These are phyloP conservation scores for Lachancea dasiensis DNA, from an alignment of 805 yeast species.

Conservation along the genomic window DNA sequence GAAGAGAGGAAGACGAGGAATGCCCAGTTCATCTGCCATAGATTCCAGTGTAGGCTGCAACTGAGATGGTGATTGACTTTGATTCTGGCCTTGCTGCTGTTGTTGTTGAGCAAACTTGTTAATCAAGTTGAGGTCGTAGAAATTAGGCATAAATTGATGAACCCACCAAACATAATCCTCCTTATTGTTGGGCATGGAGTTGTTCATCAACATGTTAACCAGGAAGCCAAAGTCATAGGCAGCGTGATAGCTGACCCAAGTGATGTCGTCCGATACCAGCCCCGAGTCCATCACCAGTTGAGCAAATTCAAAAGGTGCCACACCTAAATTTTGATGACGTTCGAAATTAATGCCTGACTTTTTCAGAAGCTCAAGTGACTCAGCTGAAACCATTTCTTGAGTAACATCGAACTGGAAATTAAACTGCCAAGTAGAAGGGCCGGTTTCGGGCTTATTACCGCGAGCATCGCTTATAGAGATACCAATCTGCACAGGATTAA, in stretches of 20 bases:
- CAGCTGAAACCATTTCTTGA: constrained; percentile 80
- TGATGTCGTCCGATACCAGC: constrained; percentile 54
- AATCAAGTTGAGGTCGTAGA: constrained; percentile 71
- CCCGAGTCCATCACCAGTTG: constrained; percentile 85
- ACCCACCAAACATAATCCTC: constrained; percentile 72
- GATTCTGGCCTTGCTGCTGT: constrained; percentile 7
- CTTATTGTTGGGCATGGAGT: constrained; percentile 72
- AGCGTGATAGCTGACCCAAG: constrained; percentile 89
- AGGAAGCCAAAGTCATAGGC: constrained; percentile 95
- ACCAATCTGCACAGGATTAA: constrained; percentile 82
- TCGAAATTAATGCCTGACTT: constrained; percentile 81
- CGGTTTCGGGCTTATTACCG: constrained; percentile 63
- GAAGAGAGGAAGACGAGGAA: constrained; percentile 52
- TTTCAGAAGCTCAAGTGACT: constrained; percentile 69
- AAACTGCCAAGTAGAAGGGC: constrained; percentile 90
- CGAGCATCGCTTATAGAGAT: constrained; percentile 62
- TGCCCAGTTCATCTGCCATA: constrained; percentile 64
- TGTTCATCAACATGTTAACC: constrained; percentile 67
- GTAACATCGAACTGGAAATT: constrained; percentile 77
- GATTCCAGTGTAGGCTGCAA: constrained; percentile 40
- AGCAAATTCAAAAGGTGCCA: constrained; percentile 73
- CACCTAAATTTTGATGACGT: constrained; percentile 68
- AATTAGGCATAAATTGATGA: constrained; percentile 66
- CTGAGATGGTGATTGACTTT: constrained; percentile 6
- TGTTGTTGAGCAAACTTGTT: constrained; percentile 27